phyloP scores from a whole-genome alignment of 2,329 filamentous ascomycete genomes.

The Stromatinia cepivora region DNA sequence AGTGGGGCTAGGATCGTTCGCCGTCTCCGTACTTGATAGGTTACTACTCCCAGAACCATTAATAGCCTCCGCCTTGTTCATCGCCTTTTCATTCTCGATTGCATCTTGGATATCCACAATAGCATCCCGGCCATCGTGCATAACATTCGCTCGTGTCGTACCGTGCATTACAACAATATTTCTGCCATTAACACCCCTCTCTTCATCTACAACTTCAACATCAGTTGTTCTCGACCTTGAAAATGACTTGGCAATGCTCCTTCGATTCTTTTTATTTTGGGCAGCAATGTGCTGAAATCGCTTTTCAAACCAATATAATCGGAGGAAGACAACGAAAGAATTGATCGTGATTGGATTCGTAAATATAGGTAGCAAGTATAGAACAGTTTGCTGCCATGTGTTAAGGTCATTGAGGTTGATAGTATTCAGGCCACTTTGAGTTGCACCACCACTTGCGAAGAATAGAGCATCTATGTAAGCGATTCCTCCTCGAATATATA shows the following conservation, averaged over 20 bases:
- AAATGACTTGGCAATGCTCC: constrained; percentile 62
- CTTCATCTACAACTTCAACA: constrained; percentile 46
- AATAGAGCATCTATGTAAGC: constrained; percentile 85
- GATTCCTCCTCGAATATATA: constrained; percentile 66
- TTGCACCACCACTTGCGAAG: constrained; percentile 81
- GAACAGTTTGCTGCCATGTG: constrained; percentile 71
- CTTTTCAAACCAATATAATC: constrained; percentile 98
- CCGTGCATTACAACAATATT: constrained; percentile 66
- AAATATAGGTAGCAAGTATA: constrained; percentile 71
- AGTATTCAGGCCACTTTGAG: constrained; percentile 91
- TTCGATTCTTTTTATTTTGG: constrained; percentile 67
- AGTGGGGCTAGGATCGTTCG: constrained; percentile 17
- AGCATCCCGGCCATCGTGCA: constrained; percentile 62
- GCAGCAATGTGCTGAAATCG: constrained; percentile 82
- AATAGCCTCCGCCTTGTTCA: constrained; percentile 28
- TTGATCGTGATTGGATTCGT: constrained; percentile 85
- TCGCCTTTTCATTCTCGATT: constrained; percentile 28
- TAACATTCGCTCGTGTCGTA: constrained; percentile 51
- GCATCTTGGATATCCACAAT: constrained; percentile 22
- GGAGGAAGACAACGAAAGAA: constrained; percentile 83
- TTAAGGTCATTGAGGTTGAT: constrained; percentile 65
- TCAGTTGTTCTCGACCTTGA: constrained; percentile 53
- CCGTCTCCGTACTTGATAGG: constrained; percentile 26
- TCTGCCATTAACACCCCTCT: constrained; percentile 62
- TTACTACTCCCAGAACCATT: constrained; percentile 29